Base-by-base conservation (phyloP, 2,329 filamentous ascomycete species). In the Aphanoascus verrucosus region DNA sequence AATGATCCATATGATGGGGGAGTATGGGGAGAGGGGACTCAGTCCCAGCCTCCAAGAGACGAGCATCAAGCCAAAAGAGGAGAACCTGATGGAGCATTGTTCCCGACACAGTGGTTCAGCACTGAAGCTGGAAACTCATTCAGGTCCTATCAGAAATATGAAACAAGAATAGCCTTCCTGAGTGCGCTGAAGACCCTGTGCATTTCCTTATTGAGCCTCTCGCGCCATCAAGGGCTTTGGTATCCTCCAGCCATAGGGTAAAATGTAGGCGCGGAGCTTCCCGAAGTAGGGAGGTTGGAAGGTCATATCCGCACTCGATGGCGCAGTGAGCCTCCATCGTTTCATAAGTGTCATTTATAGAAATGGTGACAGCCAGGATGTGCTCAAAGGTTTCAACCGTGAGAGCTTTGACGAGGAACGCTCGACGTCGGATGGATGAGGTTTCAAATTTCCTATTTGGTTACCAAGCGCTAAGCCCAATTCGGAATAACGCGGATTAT, bases 401-500 rank as follows among this genome's bases (percentile, higher is more conserved):
- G 15, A 11, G 11, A 35, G 46, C 17, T 6, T 17, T 17, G 38
- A 40, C n/a, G 40, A 9, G 3, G 49, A 15, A 9, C 19, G 8
- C 32, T 20, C 31, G 12, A 11, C 19, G 47, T 14, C 19, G 31
- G 45, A 23, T 41, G 34, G 35, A 31, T 51, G 49, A 52, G 32
- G 50, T 52, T 46, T 46, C 42, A 42, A 52, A 52, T 52, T 52
- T 40, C 50, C 50, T 52, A 46, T 40, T 52, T 34, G 42, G 50
- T 34, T 40, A 8, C 41, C 34, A 19, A 5, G 19, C 17, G 34
- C 49, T 52, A 52, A 42, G 6, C 42, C 50, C 15, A 31, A 17
- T 9, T 7, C 19, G 11, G 42, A 17, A 11, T 46, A 31, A 42
- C 19, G 50, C 32, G n/a, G 42, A 31, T 46, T 45, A 52, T 52